Base-by-base conservation (phyloP, 306 rosid species). In the Dryas drummondii region DNA sequence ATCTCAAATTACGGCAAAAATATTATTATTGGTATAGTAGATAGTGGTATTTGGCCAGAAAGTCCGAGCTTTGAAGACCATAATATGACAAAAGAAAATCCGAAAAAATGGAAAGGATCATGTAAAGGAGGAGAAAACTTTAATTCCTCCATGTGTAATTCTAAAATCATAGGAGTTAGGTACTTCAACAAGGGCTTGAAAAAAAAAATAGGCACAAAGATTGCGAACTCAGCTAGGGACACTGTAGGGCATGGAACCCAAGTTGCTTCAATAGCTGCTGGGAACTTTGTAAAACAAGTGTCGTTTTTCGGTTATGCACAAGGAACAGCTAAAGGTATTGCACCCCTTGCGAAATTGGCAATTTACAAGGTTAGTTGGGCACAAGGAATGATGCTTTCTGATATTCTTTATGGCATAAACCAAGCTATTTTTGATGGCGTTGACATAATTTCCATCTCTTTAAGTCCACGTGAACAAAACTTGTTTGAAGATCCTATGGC, bases 111-210 rank as follows among this genome's bases (percentile, higher is more conserved):
- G 7, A 53, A 53, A 3, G 57, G 57, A 0, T 46, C 9, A 46
- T 46, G 49, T 46, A 7, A 53, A 3, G 57, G 19, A 53, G 19
- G 57, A 3, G 57, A 10, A 10, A 11, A 49, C 53, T 49, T 49
- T 49, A 49, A 16, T 16, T 53, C 57, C 22, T 53, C 57, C 14
- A 13, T 53, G 19, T 46, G 49, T 46, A 70, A 70, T 19, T 5
- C 11, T 1, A 79, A 72, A 66, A 57, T 79, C 22, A 65, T 72
- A 0, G 78, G 78, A 54, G 82, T 68, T 4, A 45, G 48, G n/a
- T 71, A 26, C 53, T 78, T 71, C 73, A 14, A 54, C 66, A 61
- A 50, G 61, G 76, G 81, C 22, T 13, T n/a, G 16, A n/a, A n/a
- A 63, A 5, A 56, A 56, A 4, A 44, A 4, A 1, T 32, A 32